Base-by-base conservation (phyloP, 768 basidiomycete genomes). In the Termitomyces sp. region DNA sequence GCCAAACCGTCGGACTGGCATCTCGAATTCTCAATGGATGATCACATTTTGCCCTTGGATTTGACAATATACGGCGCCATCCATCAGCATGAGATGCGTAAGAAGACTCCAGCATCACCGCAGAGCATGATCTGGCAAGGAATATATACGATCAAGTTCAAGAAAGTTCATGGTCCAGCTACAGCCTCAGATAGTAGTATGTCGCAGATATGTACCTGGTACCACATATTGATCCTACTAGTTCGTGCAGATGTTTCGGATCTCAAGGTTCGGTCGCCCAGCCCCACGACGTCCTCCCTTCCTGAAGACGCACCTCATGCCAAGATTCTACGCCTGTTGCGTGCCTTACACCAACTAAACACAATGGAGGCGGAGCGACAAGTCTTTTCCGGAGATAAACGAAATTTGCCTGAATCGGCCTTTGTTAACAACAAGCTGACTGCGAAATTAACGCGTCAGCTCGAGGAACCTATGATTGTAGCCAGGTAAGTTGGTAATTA, bases 381-480 rank as follows among this genome's bases (percentile, higher is more conserved):
- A 9, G 63, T 72, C 0, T 78, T 82, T 46, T 71, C 74, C 16
- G 73, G 74, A 8, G 79, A 83, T 57, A 82, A 78, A 57, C 79
- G 83, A 42, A 79, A 78, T 59, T 75, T 97, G 18, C 76, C 86
- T 2, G 92, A 94, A 61, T 83, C 91, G 0, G 83, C 91, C 0
- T 99, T 99, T 69, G 84, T 98, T 61, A 99, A 98, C 70, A 98
- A 97, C 75, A 99, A 99, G 72, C 76, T 99, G 28, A 94, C 94
- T 2, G 97, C 97, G 10, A 99, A 99, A 72, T 80, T 99, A n/a
- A 94, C 93, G 13, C 83, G 97, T 36, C 97, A 98, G 69, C 71
- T 99, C 44, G 97, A 99, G 65, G 97, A 99, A 68, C 92, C 94
- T 0, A 97, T 98, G 94, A 97, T 99, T 61, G 94, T 99, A 45